Base-by-base conservation (phyloP, 768 basidiomycete genomes). In the Termitomyces titanicus region DNA sequence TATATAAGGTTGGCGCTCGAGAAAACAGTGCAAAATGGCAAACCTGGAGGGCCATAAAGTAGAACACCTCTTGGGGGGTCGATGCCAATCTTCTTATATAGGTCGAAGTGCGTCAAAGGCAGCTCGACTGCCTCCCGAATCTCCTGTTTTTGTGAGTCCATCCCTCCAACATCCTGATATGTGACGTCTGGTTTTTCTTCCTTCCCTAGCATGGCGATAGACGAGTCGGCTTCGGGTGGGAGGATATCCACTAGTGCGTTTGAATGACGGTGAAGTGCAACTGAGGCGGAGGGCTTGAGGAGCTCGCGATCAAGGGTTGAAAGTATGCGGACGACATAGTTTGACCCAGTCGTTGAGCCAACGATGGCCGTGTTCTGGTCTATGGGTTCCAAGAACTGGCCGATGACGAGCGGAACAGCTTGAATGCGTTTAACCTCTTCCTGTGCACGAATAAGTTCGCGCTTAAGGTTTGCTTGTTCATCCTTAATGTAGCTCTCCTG, bases 391-490 rank as follows among this genome's bases (percentile, higher is more conserved):
- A 98, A 84, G 77, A 99, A 99, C 72, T 99, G 97, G 54, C 97
- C 97, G 66, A 99, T 99, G 68, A 99, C 97, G 15, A 99, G 86
- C 0, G 97, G 97, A 6, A 99, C 97, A 51, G 92, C 92, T 74
- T 98, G 94, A 69, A 99, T 99, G 55, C 97, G 91, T 74, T 98
- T 97, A 68, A 99, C 97, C 74, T 99, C 97, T 70, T 99, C 97
- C 68, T 99, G 97, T 0, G 97, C 97, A 54, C 97, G 92, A 62
- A 98, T 90, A 58, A 99, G 88, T 73, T 99, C 97, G 47, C 96
- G 87, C 72, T 98, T 96, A 53, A 99, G 84, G 66, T 98, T 98
- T 15, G 92, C 92, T 65, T 97, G 95, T 71, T 99, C 97, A 64
- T 99, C 96, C 69, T 98, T 96, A 73, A 99, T 97, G 70, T 98